Base-by-base conservation (phyloP, 495 filamentous ascomycete species). In the Polyplosphaeria fusca region DNA sequence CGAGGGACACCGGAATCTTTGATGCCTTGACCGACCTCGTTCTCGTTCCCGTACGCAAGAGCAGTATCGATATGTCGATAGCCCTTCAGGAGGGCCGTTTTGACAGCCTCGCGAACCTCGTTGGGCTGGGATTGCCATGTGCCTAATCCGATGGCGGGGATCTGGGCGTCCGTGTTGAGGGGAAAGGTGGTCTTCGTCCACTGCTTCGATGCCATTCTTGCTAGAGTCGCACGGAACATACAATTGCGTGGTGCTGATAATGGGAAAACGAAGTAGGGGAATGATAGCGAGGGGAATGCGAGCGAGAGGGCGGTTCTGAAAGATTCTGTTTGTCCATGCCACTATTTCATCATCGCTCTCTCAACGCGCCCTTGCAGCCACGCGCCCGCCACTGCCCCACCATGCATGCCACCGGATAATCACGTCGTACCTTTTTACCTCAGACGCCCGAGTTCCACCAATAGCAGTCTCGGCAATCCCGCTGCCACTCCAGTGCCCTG, bases 11-110 rank as follows among this genome's bases (percentile, higher is more conserved):
- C 88, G 9, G 86, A 88, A 59, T 88, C 86, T 55, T 76, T 77
- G 67, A 94, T 89, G 40, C 87, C 90, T 60, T 85, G 74, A 55
- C 87, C 90, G 51, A 93, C 87, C 65, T 89, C 87, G 45, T 80
- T 72, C 73, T 95, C 91, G 74, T 94, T 95, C 64, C 83, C 85
- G 68, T 95, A 95, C 18, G 84, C 86, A 50, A 84, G 75, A n/a
- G 90, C 91, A 24, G 82, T 84, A 63, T 86, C 83, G 49, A 86
- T 86, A 72, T 86, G 84, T 28, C 84, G 77, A 70, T 87, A 87
- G 52, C 90, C 90, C 37, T 77, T 79, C 42, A 82, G 74, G 22
- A 93, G 75, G 12, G 90, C 90, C n/a, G 79, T 77, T 70, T 84
- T 82, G 48, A 94, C 90, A 35, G 89, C 88, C 39, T 79, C 71